phyloP scores from a whole-genome alignment of 2,329 filamentous ascomycete genomes.

The Alternaria infectoria region DNA sequence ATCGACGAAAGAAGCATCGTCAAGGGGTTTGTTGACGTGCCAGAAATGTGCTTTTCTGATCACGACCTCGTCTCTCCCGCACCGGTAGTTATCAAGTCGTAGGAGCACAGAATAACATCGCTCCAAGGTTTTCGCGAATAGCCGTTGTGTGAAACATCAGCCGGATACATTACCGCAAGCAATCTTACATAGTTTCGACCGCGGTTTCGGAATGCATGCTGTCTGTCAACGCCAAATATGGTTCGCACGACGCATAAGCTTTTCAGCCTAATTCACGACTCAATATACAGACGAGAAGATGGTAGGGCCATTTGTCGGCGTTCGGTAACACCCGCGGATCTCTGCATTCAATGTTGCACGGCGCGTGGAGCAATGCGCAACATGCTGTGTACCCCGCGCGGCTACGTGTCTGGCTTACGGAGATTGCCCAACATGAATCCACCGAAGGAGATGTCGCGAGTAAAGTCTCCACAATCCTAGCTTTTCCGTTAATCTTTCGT shows the following conservation, averaged over 20 bases:
- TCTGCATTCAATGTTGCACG: conserved; percentile 12
- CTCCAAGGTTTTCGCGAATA: not conserved
- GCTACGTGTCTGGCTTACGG: not conserved
- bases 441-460: not conserved
- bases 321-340: not conserved
- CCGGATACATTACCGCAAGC: not conserved
- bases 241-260: not conserved
- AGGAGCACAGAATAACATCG: not conserved
- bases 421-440: not conserved
- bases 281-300: not conserved
- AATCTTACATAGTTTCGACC: not conserved
- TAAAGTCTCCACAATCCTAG: not conserved
- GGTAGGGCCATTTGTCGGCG: not conserved
- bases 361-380: conserved; percentile 8
- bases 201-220: not conserved
- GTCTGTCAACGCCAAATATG: not conserved
- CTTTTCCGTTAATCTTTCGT: not conserved
- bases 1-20: conserved; percentile 3
- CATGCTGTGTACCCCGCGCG: not conserved
- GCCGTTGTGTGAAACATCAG: conserved; percentile 1
- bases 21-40: conserved; percentile 13
- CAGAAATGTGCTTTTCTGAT: conserved; percentile 7
- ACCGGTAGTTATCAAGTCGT: not conserved
- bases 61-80: conserved; percentile 10
- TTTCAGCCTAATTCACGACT: not conserved